Evolutionary conservation across 2,329 filamentous ascomycete genomes (phyloP), one percentile per base, ranked within the genome.

Genomic region (Cercospora nicotianae): DNA sequence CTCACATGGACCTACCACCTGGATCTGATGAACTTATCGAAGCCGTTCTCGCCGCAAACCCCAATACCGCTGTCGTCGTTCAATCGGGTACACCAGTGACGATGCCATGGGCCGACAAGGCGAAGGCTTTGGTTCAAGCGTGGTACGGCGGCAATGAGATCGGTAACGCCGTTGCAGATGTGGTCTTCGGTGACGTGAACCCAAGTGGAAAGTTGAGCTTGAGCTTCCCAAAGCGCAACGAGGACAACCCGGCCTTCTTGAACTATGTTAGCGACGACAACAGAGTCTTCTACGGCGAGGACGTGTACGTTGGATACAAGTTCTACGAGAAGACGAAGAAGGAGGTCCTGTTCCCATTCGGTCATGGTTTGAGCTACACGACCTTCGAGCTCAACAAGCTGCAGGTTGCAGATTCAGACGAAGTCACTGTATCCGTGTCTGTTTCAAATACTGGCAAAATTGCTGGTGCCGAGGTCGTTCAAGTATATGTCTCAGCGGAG

Each of bases 141-240:
- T 95, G 91, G 91, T 95, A 93, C 75, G 91, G 91, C 68, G 92
- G 92, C n/a, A 92, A 95, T 75, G 92, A 95, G 81, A 90, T 90
- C 5, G 92, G 92, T 5, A 93, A 94, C 75, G 89, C 89, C 10
- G 90, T 96, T 69, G 91, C 90, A 0, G 91, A 94, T 72, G 85
- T 94, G 1, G 82, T 94, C 0, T 91, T 92, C 70, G 90, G 91
- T 59, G 86, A 89, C 69, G 85, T 87, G 58, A 93, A 91, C 75
- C 92, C 92, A 0, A 89, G 87, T 68, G 91, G 88, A 13, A 93
- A 93, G 77, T 83, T 94, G 1, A 90, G 91, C 0, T 82, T 93
- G 23, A 90, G 89, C 0, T 92, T 92, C 78, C 90, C 91, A 3
- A 84, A 73, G 30, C 68, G 72, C 23, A 73, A 75, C 61, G 74